Percentiles rank a stretch among this genome's conserved stretches.
phyloP scores from a whole-genome alignment of 371 early-diverging fungal genomes.

The Actinomortierella wolfii region DNA sequence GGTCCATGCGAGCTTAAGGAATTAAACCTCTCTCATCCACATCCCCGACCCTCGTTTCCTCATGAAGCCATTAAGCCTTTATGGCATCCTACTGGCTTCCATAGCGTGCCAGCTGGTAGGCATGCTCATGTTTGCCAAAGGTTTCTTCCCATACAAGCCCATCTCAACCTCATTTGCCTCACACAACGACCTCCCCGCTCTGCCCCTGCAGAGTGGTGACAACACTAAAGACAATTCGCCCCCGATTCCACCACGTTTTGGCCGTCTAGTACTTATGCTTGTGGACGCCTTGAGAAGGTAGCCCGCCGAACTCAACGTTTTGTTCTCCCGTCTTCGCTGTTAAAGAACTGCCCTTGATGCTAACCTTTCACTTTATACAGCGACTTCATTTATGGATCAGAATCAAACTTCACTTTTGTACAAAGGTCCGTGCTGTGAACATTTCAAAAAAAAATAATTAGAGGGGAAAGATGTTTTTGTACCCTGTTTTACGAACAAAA shows the following conservation, averaged over 20 bases:
- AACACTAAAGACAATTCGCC: background rate
- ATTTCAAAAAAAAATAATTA: background rate
- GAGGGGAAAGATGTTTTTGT: background rate
- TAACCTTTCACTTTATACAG: slow-evolving; percentile 41
- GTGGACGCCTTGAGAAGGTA: slow-evolving; percentile 81
- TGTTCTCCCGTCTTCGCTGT: too few species aligned
- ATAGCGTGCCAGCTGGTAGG: slow-evolving; percentile 60
- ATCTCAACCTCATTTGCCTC: slow-evolving; percentile 66
- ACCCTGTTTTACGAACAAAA: background rate
- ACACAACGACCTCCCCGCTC: slow-evolving; percentile 42
- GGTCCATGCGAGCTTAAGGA: too few species aligned
- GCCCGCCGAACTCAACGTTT: background rate
- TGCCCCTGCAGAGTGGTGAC: slow-evolving; percentile 14
- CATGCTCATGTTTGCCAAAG: slow-evolving; percentile 67
- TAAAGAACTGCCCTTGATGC: background rate
- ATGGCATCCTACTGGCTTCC: slow-evolving; percentile 30
- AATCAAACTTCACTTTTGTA: slow-evolving; percentile 68
- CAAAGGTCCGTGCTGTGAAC: slow-evolving; percentile 49
- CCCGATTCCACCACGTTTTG: slow-evolving; percentile 58
- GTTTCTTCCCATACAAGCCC: slow-evolving; percentile 81
- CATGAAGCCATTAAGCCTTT: slow-evolving; percentile 31
- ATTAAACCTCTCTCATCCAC: too few species aligned
- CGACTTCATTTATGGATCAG: slow-evolving; percentile 75
- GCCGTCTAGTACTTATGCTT: slow-evolving; percentile 76
- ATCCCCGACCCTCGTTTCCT: background rate